Evolutionary conservation across 2,329 filamentous ascomycete species (phyloP), one percentile per base, ranked within the genome.

Genomic region (Diaporthe humulicola): DNA sequence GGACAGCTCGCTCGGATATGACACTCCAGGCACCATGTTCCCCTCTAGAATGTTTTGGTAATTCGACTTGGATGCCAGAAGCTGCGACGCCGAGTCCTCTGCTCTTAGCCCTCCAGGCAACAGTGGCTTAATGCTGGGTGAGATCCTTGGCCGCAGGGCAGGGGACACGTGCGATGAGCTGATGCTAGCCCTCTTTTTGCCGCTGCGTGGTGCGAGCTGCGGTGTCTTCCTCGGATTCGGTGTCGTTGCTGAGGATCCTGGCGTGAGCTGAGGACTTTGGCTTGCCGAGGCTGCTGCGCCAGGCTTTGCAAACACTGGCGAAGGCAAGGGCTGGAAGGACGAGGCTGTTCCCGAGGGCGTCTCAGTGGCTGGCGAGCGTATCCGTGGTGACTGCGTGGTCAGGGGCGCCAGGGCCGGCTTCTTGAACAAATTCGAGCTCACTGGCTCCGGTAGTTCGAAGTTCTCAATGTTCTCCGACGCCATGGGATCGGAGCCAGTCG

Each of bases 41-140:
- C 97, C 97, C 82, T 98, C 97, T 15, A 99, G 86, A 50, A 99
- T 97, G 79, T 98, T 98, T 81, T 98, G 96, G 80, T 99, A 99
- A 81, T 99, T 99, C 2, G 96, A 98, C 83, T 98, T 98, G 22
- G 94, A 95, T 48, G 96, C 94, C 38, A 99, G 89, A 58, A 98
- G 89, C 38, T 95, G 89, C n/a, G 90, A 92, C 0, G 91, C 88
- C 2, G 90, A 88, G 78, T 91, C 90, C 77, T 92, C 90, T 6
- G 87, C 87, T 1, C 89, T 87, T 73, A 88, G 84, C 4, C 88
- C 82, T 14, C 85, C 88, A 5, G 95, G 95, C 61, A 98, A 89
- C 30, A 98, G 84, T 14, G 97, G 96, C 82, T 98, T 98, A 83
- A 99, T 98, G 82, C 92, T 98, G 4, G 96, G 97, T 36, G 96